Conservation (phyloP, 768 basidiomycete genomes). For the Kwoniella mangroviensis region DNA sequence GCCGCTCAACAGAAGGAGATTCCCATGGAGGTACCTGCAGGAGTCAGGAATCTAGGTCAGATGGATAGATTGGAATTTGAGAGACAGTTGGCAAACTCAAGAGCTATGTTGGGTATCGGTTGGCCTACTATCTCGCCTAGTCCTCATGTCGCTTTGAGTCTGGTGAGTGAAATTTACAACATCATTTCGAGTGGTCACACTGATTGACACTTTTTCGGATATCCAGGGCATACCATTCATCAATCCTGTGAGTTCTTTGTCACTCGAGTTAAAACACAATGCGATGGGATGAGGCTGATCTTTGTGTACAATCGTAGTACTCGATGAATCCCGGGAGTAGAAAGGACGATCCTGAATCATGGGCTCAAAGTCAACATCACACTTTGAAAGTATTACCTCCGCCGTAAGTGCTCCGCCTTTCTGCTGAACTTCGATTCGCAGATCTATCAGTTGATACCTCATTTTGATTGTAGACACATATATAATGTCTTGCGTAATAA, state of each 20-base stretch:
- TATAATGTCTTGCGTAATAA: conserved; percentile 30
- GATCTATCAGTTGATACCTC: too few species aligned
- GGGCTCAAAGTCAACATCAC: conserved; percentile 22
- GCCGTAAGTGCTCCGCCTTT: conserved; percentile 7
- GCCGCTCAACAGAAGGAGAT: conserved; percentile 9
- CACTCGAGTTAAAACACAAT: background rate
- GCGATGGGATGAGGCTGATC: background rate
- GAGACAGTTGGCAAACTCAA: conserved; percentile 27
- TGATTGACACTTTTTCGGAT: background rate
- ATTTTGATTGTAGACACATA: conserved; percentile 11
- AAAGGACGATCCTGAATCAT: conserved; percentile 17
- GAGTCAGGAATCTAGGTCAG: conserved; percentile 24
- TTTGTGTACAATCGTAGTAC: background rate
- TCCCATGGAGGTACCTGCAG: conserved; percentile 24
- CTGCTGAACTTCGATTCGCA: too few species aligned
- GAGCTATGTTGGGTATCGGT: conserved; percentile 41
- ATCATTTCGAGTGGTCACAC: background rate
- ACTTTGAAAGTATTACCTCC: conserved; percentile 15
- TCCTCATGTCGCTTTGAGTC: conserved; percentile 34
- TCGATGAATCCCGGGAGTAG: conserved; percentile 10
- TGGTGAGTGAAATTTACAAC: conserved; percentile 18
- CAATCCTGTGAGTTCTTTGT: conserved; percentile 16
- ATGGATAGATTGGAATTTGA: conserved; percentile 26
- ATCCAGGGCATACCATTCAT: conserved; percentile 31
- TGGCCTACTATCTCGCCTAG: conserved; percentile 41